phyloP scores from a whole-genome alignment of 2,329 filamentous ascomycete genomes.

The Hypoxylon sp. region DNA sequence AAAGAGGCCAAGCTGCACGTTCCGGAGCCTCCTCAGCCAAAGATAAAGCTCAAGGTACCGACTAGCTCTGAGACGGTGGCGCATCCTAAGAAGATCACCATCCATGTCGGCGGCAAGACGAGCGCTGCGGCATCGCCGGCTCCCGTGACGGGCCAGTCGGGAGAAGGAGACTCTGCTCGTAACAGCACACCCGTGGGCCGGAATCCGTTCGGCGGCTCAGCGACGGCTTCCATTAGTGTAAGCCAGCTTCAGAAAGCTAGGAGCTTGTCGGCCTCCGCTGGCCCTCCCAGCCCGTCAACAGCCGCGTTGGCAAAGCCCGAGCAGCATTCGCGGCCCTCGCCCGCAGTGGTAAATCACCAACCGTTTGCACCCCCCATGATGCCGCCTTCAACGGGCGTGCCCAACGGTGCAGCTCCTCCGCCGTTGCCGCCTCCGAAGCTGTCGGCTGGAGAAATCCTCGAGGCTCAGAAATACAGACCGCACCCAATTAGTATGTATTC shows the following conservation, averaged over 20 bases:
- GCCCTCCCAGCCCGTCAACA: conserved; percentile 57
- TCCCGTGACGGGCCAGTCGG: conserved; percentile 48
- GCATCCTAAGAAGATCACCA: conserved; percentile 71
- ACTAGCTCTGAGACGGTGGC: conserved; percentile 54
- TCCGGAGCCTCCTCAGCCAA: conserved; percentile 74
- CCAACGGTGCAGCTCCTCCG: conserved; percentile 37
- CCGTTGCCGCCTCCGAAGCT: conserved; percentile 38
- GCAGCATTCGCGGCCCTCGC: conserved; percentile 46
- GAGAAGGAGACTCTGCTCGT: conserved; percentile 46
- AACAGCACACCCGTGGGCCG: conserved; percentile 41
- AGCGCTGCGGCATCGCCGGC: conserved; percentile 62
- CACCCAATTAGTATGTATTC: conserved; percentile 42
- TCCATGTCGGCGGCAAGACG: conserved; percentile 70
- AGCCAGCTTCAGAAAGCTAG: conserved; percentile 51
- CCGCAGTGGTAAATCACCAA: conserved; percentile 46
- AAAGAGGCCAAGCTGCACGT: conserved; percentile 76
- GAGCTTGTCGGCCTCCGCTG: conserved; percentile 51
- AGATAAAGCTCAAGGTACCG: conserved; percentile 81
- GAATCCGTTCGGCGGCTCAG: conserved; percentile 43
- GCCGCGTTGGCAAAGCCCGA: conserved; percentile 47
- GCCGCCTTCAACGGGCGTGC: conserved; percentile 26
- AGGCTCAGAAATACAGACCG: conserved; percentile 45
- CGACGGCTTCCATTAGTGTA: conserved; percentile 38
- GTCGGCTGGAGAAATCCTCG: conserved; percentile 45
- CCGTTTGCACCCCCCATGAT: conserved; percentile 37